These are phyloP conservation scores for Tetradesmus obliquus DNA, from an alignment of 139 green algal genomes.

Conservation along the genomic window DNA sequence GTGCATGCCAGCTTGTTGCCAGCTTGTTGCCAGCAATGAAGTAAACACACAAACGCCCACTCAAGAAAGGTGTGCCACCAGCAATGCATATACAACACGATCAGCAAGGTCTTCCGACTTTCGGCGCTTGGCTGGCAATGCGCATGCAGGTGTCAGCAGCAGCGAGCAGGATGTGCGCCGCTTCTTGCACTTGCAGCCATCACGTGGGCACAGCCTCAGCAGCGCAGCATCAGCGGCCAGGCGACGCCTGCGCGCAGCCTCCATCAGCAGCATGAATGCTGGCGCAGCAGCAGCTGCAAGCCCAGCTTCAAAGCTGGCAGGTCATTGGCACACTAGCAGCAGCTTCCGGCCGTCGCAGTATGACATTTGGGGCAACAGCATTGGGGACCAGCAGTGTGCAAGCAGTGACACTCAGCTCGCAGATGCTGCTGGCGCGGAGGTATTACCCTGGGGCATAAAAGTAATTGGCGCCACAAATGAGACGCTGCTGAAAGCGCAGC, in stretches of 20 bases:
- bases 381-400: background rate
- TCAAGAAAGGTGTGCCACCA: no score
- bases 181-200: slow-evolving; percentile 11
- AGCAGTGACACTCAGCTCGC: background rate
- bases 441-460: slow-evolving; percentile 43
- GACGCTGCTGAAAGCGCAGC: background rate
- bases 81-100: no score
- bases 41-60: background rate
- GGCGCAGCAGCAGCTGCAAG: background rate
- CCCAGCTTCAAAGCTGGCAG: background rate
- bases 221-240: background rate
- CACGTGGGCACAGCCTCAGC: background rate
- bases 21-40: background rate
- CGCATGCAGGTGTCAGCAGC: slow-evolving; percentile 16
- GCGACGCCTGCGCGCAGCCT: background rate
- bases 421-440: slow-evolving; percentile 4
- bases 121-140: background rate
- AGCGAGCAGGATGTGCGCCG: slow-evolving; percentile 9
- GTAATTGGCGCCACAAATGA: slow-evolving; percentile 3
- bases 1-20: background rate
- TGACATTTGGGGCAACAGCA: slow-evolving; percentile 20
- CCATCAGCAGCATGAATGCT: background rate
- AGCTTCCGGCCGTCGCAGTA: background rate
- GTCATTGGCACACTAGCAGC: slow-evolving; percentile 10
- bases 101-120: no score